These are phyloP conservation scores for Penicillium steckii DNA, from an alignment of 495 filamentous ascomycete species.

Conservation along the genomic window DNA sequence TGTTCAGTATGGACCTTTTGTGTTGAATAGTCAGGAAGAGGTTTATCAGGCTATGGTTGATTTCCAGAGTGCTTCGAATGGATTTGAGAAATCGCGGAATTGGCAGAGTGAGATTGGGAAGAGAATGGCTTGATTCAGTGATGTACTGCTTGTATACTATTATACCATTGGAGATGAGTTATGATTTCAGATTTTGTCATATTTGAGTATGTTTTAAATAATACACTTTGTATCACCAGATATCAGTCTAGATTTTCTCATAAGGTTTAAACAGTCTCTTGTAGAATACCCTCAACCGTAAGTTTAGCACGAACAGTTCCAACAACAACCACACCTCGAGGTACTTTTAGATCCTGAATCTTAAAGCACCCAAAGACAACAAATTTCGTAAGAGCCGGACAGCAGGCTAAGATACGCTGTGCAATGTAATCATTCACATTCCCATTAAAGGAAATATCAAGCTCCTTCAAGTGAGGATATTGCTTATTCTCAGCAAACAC, in stretches of 20 bases:
- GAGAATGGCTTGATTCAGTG: slow-evolving; percentile 50
- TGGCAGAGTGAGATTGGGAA: slow-evolving; percentile 97
- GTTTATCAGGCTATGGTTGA: slow-evolving; percentile 90
- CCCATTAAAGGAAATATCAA: slow-evolving; percentile 79
- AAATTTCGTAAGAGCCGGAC: slow-evolving; percentile 68
- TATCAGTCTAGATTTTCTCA: too few relatives aligned
- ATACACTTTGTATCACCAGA: too few relatives aligned
- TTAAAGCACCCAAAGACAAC: slow-evolving; percentile 86
- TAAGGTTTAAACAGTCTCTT: slow-evolving; percentile 19
- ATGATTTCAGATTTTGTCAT: too few relatives aligned
- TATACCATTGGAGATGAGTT: background rate
- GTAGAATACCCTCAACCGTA: slow-evolving; percentile 48
- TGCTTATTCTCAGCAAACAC: slow-evolving; percentile 60
- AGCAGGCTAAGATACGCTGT: slow-evolving; percentile 69
- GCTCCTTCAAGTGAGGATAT: slow-evolving; percentile 64
- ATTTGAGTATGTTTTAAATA: too few relatives aligned
- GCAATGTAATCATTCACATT: slow-evolving; percentile 72
- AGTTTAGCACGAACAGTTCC: slow-evolving; percentile 46
- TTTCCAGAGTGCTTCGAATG: slow-evolving; percentile 80
- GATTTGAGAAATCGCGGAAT: slow-evolving; percentile 79
- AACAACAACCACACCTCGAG: slow-evolving; percentile 71
- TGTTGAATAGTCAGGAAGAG: slow-evolving; percentile 77
- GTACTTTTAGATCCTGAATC: slow-evolving; percentile 65
- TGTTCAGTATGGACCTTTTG: slow-evolving; percentile 96
- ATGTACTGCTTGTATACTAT: background rate